phyloP scores from a whole-genome alignment of 345 rosid genomes.

The Rhizophora mangle region DNA sequence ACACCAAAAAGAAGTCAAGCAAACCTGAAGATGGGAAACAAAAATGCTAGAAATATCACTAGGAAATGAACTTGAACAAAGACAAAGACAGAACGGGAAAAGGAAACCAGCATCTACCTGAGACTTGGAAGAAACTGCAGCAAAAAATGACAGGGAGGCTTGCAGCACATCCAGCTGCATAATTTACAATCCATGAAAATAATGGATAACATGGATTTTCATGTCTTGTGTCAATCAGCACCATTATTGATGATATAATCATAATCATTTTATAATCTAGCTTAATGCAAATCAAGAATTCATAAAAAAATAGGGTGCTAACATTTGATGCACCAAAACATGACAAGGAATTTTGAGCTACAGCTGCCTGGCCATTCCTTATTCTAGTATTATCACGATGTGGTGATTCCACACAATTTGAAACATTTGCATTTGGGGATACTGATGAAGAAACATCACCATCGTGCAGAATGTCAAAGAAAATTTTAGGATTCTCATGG shows the following conservation, averaged over 20 bases:
- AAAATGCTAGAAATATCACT: background rate
- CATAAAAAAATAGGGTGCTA: background rate
- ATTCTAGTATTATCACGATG: background rate
- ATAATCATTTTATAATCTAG: conserved; percentile 12
- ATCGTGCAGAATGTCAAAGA: background rate
- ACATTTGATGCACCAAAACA: background rate
- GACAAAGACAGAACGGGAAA: background rate
- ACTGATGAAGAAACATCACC: background rate
- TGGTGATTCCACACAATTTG: background rate
- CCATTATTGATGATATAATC: conserved; percentile 15
- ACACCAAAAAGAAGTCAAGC: too few species aligned
- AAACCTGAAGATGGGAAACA: too few species aligned
- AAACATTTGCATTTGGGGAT: background rate
- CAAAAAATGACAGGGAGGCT: conserved; percentile 17
- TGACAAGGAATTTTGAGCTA: background rate
- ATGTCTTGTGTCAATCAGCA: conserved; percentile 16
- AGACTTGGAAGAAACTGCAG: conserved; percentile 17
- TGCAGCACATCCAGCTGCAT: conserved; percentile 18
- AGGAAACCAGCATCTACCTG: conserved; percentile 4
- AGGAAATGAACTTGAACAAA: too few species aligned
- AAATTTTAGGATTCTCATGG: background rate
- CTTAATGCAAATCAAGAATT: conserved; percentile 1
- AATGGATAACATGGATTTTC: conserved; percentile 16
- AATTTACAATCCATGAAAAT: conserved; percentile 18
- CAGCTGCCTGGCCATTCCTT: background rate